phyloP scores from a whole-genome alignment of 2,329 filamentous ascomycete genomes.

The Pseudocercospora fijiensis region DNA sequence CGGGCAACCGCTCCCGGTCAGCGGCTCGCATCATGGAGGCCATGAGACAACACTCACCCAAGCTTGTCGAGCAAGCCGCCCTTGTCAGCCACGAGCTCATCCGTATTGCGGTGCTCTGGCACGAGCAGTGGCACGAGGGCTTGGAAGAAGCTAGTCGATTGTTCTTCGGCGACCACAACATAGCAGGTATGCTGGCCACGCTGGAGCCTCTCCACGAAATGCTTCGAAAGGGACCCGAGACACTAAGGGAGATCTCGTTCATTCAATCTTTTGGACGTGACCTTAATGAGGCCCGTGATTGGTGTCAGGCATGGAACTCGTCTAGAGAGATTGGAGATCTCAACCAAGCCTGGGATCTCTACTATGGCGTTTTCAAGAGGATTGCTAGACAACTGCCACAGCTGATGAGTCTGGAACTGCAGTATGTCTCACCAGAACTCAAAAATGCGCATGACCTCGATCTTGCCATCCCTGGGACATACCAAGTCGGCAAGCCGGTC shows the following conservation, averaged over 20 bases:
- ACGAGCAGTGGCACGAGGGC: conserved; percentile 98
- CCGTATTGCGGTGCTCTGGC: conserved; percentile 94
- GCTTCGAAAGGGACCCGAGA: conserved; percentile 87
- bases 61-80: conserved; percentile 91
- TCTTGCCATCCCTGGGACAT: conserved; percentile 92
- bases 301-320: conserved; percentile 87
- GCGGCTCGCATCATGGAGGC: conserved; percentile 95
- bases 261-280: conserved; percentile 96
- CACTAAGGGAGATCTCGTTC: conserved; percentile 92
- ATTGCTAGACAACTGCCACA: conserved; percentile 92
- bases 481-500: conserved; percentile 74
- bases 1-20: conserved; percentile 78
- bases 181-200: conserved; percentile 93
- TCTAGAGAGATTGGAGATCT: conserved; percentile 91
- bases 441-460: conserved; percentile 82
- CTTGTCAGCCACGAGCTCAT: conserved; percentile 95
- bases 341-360: conserved; percentile 98
- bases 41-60: conserved; percentile 91
- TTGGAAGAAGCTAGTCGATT: conserved; percentile 93
- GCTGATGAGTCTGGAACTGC: conserved; percentile 85
- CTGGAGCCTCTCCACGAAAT: conserved; percentile 88
- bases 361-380: conserved; percentile 96
- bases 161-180: conserved; percentile 97
- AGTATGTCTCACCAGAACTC: conserved; percentile 94
- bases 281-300: conserved; percentile 89